phyloP scores from a whole-genome alignment of 768 basidiomycete species.

The Agaricus blazei region DNA sequence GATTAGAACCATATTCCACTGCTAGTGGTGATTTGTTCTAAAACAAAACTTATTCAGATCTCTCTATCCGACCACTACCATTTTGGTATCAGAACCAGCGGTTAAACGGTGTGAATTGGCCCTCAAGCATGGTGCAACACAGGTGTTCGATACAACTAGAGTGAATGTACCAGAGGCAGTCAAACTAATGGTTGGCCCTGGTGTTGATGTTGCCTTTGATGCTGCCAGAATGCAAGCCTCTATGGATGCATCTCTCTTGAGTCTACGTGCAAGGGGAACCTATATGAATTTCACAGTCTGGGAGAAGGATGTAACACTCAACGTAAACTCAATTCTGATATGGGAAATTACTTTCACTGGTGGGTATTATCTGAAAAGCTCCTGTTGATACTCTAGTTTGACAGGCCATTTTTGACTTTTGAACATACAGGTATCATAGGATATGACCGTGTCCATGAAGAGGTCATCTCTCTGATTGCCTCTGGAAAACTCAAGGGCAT shows the following conservation, averaged over 20 bases:
- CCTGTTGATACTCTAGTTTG: not conserved
- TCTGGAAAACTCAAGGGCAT: slow-evolving; percentile 32
- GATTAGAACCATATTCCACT: no score
- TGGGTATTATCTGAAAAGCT: slow-evolving; percentile 11
- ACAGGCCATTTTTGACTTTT: not conserved
- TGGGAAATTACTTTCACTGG: slow-evolving; percentile 36
- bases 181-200: slow-evolving; percentile 23
- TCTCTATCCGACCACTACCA: slow-evolving; percentile 19
- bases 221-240: slow-evolving; percentile 37
- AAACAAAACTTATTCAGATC: slow-evolving; percentile 15
- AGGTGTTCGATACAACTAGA: slow-evolving; percentile 29
- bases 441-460: slow-evolving; percentile 33
- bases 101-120: slow-evolving; percentile 31
- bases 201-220: slow-evolving; percentile 43
- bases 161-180: slow-evolving; percentile 22
- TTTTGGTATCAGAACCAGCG: slow-evolving; percentile 39
- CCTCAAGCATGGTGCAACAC: slow-evolving; percentile 30
- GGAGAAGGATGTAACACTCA: slow-evolving; percentile 28
- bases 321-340: slow-evolving; percentile 29
- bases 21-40: no score
- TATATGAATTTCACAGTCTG: slow-evolving; percentile 39
- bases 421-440: slow-evolving; percentile 25
- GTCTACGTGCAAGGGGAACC: slow-evolving; percentile 32
- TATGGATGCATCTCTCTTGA: slow-evolving; percentile 28
- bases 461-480: slow-evolving; percentile 33